Percentiles rank a stretch among this genome's conserved stretches.
Conservation (phyloP, 1,284 basidiomycete species). For the Irpex sp. region DNA sequence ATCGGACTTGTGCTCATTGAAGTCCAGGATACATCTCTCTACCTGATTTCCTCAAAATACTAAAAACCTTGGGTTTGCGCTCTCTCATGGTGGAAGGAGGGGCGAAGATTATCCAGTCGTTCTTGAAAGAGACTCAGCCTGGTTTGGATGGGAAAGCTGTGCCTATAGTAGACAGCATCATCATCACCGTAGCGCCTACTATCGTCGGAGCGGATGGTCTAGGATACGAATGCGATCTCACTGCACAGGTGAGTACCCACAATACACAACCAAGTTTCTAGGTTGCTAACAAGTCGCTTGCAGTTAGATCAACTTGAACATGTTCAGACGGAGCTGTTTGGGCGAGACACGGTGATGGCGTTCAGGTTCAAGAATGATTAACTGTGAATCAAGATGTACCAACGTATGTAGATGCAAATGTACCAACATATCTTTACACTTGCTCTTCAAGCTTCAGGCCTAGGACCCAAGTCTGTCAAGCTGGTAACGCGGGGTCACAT, state of each 20-base stretch:
- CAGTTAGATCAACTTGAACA: conserved; percentile 26
- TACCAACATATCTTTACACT: too few relatives aligned
- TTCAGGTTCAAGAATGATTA: conserved; percentile 10
- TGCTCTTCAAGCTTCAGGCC: too few relatives aligned
- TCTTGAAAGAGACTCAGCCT: conserved; percentile 44
- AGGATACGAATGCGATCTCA: conserved; percentile 40
- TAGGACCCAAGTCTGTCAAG: too few relatives aligned
- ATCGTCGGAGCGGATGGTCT: conserved; percentile 76
- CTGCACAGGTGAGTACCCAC: conserved; percentile 15
- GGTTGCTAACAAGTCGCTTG: not conserved
- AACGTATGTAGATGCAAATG: too few relatives aligned
- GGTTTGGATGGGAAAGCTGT: not conserved
- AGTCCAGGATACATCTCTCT: conserved; percentile 45
- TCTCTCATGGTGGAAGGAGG: conserved; percentile 97
- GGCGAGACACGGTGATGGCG: conserved; percentile 26
- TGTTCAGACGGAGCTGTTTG: conserved; percentile 27
- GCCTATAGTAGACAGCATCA: conserved; percentile 60
- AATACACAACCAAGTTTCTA: too few relatives aligned
- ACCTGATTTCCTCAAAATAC: conserved; percentile 44
- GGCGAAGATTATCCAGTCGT: conserved; percentile 76
- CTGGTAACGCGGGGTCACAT: not conserved
- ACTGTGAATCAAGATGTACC: not conserved
- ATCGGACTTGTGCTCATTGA: not conserved
- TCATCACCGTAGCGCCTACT: conserved; percentile 82
- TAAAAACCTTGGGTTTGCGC: conserved; percentile 53